Base-by-base conservation (phyloP, 2,329 filamentous ascomycete genomes). In the Emmonsia crescens region DNA sequence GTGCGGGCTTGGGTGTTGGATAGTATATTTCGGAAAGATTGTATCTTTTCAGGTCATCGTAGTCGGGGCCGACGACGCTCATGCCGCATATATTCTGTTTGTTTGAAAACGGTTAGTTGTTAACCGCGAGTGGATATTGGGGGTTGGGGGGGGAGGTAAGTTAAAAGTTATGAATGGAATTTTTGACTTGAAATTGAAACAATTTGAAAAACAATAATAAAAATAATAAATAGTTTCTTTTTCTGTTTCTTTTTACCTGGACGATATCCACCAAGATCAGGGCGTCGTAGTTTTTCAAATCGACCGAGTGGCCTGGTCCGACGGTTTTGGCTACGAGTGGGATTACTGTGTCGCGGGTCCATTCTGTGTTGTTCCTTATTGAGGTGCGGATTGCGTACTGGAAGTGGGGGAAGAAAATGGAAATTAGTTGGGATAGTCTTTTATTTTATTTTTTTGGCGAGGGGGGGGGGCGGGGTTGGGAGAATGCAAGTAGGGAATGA, bases 11-110 rank as follows among this genome's bases (percentile, higher is more conserved):
- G 27, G 76, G 71, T 10, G 75, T 76, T 59, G 80, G 78, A 62
- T 79, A 78, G 66, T 82, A 84, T 59, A 87, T 79, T 70, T 87
- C 85, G 51, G 83, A 80, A 56, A 87, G 71, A 69, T 87, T 87
- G 72, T 80, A 87, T 61, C 81, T 78, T 72, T 85, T 87, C 64
- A 87, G 75, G 64, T 77, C 73, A 60, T 87, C 84, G 66, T 82
- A 87, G 64, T 84, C 82, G 59, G 77, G 73, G 24, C 79, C 80
- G 4, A 86, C 82, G 9, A 87, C 83, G 65, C 83, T 85, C 78
- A 87, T 84, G 24, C 85, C 84, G 63, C 84, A 80, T 10, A 86
- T 72, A 66, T 85, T 85, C 84, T 86, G 66, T 49, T n/a, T 5
- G n/a, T n/a, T n/a, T n/a, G n/a, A n/a, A n/a, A n/a, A n/a, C n/a